Evolutionary conservation across 2,329 filamentous ascomycete species (phyloP).

Genomic region (Alternaria novae-zelandiae): DNA sequence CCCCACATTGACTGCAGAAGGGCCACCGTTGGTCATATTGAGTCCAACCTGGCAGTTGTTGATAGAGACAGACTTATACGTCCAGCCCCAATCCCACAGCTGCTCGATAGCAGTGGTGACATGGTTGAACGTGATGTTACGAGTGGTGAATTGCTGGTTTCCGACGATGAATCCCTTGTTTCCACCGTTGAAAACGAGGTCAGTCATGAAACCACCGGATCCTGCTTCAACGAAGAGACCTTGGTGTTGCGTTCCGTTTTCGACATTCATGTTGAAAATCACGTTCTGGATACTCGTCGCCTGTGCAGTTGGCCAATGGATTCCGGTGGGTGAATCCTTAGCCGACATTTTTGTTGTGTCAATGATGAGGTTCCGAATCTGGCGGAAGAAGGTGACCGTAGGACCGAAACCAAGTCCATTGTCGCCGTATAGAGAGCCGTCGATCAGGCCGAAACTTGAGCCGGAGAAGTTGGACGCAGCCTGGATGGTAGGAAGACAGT

Average conservation of each 20-base stretch:
- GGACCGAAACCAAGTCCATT: conserved; percentile 52
- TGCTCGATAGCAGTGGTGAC: conserved; percentile 62
- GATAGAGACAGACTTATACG: conserved; percentile 58
- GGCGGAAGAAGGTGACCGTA: conserved; percentile 69
- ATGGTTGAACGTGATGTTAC: conserved; percentile 61
- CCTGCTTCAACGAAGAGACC: conserved; percentile 54
- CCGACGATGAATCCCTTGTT: conserved; percentile 50
- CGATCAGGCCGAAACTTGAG: conserved; percentile 59
- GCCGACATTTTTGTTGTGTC: conserved; percentile 62
- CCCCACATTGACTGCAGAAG: conserved; percentile 55
- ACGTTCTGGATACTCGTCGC: conserved; percentile 55
- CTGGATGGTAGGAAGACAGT: conserved; percentile 61
- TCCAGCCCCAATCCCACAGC: conserved; percentile 68
- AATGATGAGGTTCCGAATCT: conserved; percentile 70
- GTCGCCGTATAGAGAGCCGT: conserved; percentile 60
- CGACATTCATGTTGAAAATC: conserved; percentile 52
- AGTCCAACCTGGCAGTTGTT: conserved; percentile 61
- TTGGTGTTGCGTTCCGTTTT: conserved; percentile 54
- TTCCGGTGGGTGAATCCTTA: conserved; percentile 52
- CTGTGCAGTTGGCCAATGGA: conserved; percentile 57
- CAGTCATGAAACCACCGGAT: conserved; percentile 55
- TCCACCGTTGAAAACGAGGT: conserved; percentile 55
- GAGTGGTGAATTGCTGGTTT: conserved; percentile 63
- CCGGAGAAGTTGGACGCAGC: conserved; percentile 58
- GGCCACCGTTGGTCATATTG: conserved; percentile 52